These are phyloP conservation scores for Botryococcus braunii DNA, from an alignment of 163 green algal species.

Conservation along the genomic window DNA sequence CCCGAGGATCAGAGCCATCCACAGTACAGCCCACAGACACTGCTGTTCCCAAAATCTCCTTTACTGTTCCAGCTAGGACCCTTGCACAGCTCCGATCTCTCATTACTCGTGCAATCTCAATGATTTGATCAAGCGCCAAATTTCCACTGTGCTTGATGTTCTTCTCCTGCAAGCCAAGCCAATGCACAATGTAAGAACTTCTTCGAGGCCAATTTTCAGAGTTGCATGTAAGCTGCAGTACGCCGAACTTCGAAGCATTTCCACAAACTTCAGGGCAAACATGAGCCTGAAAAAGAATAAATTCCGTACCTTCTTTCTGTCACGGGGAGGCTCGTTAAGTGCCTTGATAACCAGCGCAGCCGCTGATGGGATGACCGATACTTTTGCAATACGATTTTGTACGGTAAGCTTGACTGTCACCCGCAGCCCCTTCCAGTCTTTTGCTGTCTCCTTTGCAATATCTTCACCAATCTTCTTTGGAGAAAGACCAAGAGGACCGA, in stretches of 20 bases:
- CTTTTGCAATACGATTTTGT: constrained; percentile 97
- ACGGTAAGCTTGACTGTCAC: constrained; percentile 98
- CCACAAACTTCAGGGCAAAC: not conserved
- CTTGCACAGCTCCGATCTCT: constrained; percentile 79
- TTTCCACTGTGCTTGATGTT: constrained; percentile 98
- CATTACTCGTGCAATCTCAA: constrained; percentile 96
- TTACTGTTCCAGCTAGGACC: constrained; percentile 82
- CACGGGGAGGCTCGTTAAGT: constrained; percentile 94
- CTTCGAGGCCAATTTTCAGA: too few relatives aligned
- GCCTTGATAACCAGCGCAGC: constrained; percentile 96
- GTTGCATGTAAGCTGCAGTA: too few relatives aligned
- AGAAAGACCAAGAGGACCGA: constrained; percentile 97
- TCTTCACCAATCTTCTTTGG: constrained; percentile 99
- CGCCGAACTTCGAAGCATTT: too few relatives aligned
- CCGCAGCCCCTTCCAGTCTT: constrained; percentile 98
- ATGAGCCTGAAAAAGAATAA: not conserved
- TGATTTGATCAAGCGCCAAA: constrained; percentile 87
- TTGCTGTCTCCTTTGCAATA: constrained; percentile 98
- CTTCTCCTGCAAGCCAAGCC: constrained; percentile 73
- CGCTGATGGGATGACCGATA: constrained; percentile 92
- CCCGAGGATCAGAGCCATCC: constrained; percentile 83
- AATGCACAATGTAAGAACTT: too few relatives aligned
- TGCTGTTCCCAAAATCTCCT: constrained; percentile 98
- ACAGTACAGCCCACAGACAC: constrained; percentile 94
- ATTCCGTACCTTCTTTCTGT: constrained; percentile 91